Conservation (phyloP, 352 stramenopile genomes). For the Globisporangium cederbergense region DNA sequence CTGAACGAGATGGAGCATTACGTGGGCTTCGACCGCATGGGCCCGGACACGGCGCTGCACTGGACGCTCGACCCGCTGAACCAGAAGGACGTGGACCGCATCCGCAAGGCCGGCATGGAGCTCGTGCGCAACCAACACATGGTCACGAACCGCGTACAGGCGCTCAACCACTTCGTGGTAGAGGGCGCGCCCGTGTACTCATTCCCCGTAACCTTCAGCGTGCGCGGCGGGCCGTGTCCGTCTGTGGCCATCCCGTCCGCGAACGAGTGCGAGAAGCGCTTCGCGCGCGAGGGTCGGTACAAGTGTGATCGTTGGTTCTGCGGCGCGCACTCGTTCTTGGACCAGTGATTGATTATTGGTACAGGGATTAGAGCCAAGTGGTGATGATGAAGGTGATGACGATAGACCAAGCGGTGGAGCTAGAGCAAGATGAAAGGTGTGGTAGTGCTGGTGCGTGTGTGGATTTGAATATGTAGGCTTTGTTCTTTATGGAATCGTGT, state of each 20-base stretch:
- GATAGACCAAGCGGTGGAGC: slow-evolving; percentile 4
- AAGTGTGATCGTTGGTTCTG: slow-evolving; percentile 80
- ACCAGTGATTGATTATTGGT: neutral
- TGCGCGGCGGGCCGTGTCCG: slow-evolving; percentile 46
- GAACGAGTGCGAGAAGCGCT: slow-evolving; percentile 38
- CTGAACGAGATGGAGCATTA: slow-evolving; percentile 63
- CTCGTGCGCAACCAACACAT: slow-evolving; percentile 55
- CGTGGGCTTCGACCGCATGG: slow-evolving; percentile 49
- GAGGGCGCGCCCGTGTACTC: slow-evolving; percentile 44
- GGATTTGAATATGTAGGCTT: slow-evolving; percentile 5
- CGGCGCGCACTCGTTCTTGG: slow-evolving; percentile 41
- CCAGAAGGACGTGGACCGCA: slow-evolving; percentile 46
- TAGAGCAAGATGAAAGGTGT: neutral
- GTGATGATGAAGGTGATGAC: neutral
- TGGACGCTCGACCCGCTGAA: slow-evolving; percentile 54
- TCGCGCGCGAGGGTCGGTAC: slow-evolving; percentile 52
- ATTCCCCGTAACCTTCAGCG: slow-evolving; percentile 32
- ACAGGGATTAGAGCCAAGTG: neutral
- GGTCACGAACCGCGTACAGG: slow-evolving; percentile 51
- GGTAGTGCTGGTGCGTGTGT: neutral
- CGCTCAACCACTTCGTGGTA: slow-evolving; percentile 57
- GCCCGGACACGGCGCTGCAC: slow-evolving; percentile 44
- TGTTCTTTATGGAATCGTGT: neutral
- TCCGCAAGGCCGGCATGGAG: slow-evolving; percentile 55
- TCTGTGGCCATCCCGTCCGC: slow-evolving; percentile 46